Conservation (phyloP, 345 rosid genomes). For the Rhizophora mangle region DNA sequence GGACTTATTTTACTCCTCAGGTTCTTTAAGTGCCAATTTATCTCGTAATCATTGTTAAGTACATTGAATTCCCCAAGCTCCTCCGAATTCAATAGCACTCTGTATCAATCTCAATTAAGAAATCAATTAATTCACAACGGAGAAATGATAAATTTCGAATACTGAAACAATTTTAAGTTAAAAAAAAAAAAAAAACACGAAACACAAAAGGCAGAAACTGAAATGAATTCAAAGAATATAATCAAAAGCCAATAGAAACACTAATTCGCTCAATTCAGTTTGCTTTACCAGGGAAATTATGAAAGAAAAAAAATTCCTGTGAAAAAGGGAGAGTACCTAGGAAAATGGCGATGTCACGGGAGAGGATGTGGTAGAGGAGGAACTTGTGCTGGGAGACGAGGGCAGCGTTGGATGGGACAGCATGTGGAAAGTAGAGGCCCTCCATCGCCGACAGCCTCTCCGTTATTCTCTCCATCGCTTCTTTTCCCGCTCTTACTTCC, state of each 20-base stretch:
- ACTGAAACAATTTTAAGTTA: too few relatives aligned
- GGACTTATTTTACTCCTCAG: slow-evolving; percentile 68
- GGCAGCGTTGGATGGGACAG: slow-evolving; percentile 44
- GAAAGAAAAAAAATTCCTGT: not conserved
- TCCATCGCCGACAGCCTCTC: slow-evolving; percentile 66
- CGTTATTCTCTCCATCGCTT: too few relatives aligned
- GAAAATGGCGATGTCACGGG: slow-evolving; percentile 80
- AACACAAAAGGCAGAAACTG: too few relatives aligned
- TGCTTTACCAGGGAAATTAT: not conserved
- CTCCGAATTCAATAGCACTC: slow-evolving; percentile 52
- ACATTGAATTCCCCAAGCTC: slow-evolving; percentile 69
- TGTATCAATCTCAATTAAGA: slow-evolving; percentile 63
- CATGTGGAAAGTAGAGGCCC: slow-evolving; percentile 82
- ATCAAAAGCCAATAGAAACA: too few relatives aligned
- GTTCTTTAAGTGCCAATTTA: slow-evolving; percentile 76
- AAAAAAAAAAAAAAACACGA: not conserved
- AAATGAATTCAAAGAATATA: too few relatives aligned
- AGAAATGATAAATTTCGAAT: too few relatives aligned
- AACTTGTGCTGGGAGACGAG: slow-evolving; percentile 68
- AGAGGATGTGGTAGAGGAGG: slow-evolving; percentile 80
- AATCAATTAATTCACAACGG: not conserved
- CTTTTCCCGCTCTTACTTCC: too few relatives aligned
- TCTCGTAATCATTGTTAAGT: slow-evolving; percentile 62
- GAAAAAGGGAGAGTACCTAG: slow-evolving; percentile 41
- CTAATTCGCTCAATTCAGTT: not conserved